A percentile compares a stretch with the other conserved stretches of the same genome.
These are phyloP conservation scores for Calonectria crousiana DNA, from an alignment of 2,329 filamentous ascomycete genomes.

Conservation along the genomic window DNA sequence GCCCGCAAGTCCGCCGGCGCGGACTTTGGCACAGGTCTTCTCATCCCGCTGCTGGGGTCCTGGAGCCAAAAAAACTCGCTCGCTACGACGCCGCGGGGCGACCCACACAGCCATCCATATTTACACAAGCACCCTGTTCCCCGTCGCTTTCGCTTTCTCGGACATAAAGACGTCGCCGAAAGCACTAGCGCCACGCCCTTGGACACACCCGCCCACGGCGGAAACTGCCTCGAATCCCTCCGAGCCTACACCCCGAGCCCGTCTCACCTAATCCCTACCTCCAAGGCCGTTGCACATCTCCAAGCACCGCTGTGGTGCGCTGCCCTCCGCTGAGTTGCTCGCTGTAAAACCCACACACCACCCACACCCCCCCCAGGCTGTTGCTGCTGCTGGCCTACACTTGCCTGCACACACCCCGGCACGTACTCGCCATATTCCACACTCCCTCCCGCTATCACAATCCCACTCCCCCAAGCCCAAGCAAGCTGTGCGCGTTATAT, in stretches of 20 bases:
- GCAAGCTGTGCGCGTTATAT: slow-evolving; percentile 29
- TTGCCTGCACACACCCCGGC: not conserved
- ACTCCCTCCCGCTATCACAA: slow-evolving; percentile 14
- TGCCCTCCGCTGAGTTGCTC: not conserved
- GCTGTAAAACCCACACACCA: not conserved
- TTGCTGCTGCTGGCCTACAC: not conserved
- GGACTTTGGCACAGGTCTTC: slow-evolving; percentile 30
- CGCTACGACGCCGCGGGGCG: slow-evolving; percentile 33
- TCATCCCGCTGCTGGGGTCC: slow-evolving; percentile 29
- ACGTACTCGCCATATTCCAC: slow-evolving; percentile 5
- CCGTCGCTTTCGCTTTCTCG: slow-evolving; percentile 49
- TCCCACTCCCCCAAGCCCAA: slow-evolving; percentile 28
- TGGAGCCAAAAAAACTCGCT: slow-evolving; percentile 15
- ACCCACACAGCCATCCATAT: slow-evolving; percentile 35
- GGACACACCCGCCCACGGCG: slow-evolving; percentile 25
- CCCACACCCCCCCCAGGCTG: not conserved
- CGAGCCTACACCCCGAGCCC: slow-evolving; percentile 34
- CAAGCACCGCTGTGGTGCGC: not conserved
- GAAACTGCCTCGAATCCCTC: slow-evolving; percentile 42
- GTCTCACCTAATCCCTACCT: slow-evolving; percentile 43
- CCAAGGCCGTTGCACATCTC: slow-evolving; percentile 37
- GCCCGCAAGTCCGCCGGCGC: slow-evolving; percentile 37
- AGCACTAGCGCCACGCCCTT: slow-evolving; percentile 38
- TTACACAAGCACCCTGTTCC: slow-evolving; percentile 30
- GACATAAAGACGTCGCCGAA: slow-evolving; percentile 57